Conservation (phyloP, 805 yeast genomes). For the Ogataea paraovalis region DNA sequence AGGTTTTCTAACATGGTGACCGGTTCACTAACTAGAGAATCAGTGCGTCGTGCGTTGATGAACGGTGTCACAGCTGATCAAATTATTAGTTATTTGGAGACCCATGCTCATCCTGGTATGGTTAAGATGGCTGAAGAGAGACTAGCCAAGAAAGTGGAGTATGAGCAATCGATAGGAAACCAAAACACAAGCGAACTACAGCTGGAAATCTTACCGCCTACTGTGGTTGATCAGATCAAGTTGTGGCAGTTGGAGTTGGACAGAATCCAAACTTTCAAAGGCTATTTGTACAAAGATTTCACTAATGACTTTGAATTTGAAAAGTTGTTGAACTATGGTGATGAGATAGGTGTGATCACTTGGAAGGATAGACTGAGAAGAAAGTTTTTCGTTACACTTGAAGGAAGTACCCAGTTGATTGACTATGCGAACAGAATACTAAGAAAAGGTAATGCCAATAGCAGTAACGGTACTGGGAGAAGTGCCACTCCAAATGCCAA, state of each 20-base stretch:
- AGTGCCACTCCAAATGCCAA: conserved; percentile 8
- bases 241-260: conserved; percentile 96
- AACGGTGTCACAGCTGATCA: conserved; percentile 96
- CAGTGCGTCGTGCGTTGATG: conserved; percentile 74
- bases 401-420: conserved; percentile 85
- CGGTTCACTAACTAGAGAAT: conserved; percentile 90
- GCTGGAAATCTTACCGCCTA: conserved; percentile 77
- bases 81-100: conserved; percentile 79
- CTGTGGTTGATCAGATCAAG: conserved; percentile 93
- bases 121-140: conserved; percentile 65
- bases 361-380: conserved; percentile 75
- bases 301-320: conserved; percentile 73
- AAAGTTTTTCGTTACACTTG: conserved; percentile 81
- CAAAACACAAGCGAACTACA: conserved; percentile 40
- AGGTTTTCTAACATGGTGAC: conserved; percentile 90
- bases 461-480: conserved; percentile 6
- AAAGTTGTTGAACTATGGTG: conserved; percentile 68
- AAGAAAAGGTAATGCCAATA: conserved; percentile 18
- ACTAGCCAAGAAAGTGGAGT: conserved; percentile 62
- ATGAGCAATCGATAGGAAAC: conserved; percentile 45
- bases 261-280: conserved; percentile 81
- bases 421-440: conserved; percentile 76
- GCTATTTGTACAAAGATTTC: conserved; percentile 86
- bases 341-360: conserved; percentile 85
- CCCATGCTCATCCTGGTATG: conserved; percentile 95